Base-by-base conservation (phyloP, 2,329 filamentous ascomycete genomes). In the Drechmeria coniospora region DNA sequence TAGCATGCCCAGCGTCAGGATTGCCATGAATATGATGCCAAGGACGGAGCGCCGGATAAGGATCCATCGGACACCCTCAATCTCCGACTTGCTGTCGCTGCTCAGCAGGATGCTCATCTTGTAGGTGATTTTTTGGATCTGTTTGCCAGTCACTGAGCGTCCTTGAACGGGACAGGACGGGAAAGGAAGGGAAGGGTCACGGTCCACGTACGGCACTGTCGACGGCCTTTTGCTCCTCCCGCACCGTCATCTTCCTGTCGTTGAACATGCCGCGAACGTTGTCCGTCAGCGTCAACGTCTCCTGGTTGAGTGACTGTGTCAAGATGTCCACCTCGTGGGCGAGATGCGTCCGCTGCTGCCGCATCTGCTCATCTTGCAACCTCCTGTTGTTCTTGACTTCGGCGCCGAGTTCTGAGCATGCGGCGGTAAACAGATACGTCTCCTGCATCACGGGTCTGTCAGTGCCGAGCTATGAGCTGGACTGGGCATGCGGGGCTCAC, bases 311-410 rank as follows among this genome's bases (percentile, higher is more conserved):
- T 26, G 76, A 70, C 57, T 95, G 90, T 30, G 71, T 75, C 30
- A 94, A 51, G 12, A 93, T 92, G 50, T 98, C 90, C n/a, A 86
- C 75, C 50, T 95, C 90, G 49, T 94, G 86, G 57, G 94, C 84
- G 38, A 98, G 54, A 26, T 86, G 74, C 4, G 79, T 82, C 22
- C 90, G 67, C 47, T 93, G 80, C 37, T 82, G 76, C 20, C 86
- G 71, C 57, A 83, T 78, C 33, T 76, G 69, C 52, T 94, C 86
- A 36, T 84, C 76, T 38, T 81, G 75, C 1, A 73, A 65, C 38
- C 78, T 76, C 15, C 83, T 66, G 30, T 76, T 76, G 36, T 84
- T 83, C 37, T 72, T 75, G 12, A 95, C 74, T 49, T 94, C 90
- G 15, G 83, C 86, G 41, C 75, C 73, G 19, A 98, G 67, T 56